Evolutionary conservation across 2,329 filamentous ascomycete genomes (phyloP).

Genomic region (Pseudocercospora musae): DNA sequence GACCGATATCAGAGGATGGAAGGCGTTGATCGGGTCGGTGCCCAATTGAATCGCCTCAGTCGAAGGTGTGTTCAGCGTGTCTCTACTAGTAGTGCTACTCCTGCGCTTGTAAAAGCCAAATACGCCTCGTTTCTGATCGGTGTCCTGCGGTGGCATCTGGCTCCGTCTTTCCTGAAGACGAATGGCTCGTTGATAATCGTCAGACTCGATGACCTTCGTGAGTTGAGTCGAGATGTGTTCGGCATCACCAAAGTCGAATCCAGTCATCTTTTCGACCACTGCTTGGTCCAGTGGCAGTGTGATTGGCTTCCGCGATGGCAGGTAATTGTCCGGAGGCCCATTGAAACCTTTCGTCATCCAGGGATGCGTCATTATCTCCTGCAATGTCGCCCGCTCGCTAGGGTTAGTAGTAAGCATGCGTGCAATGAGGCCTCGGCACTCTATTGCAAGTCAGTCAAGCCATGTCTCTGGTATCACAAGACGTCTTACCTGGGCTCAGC

Average conservation of each 20-base stretch:
- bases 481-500: conserved; percentile 73
- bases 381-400: conserved; percentile 75
- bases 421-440: conserved; percentile 89
- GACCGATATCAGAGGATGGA: conserved; percentile 84
- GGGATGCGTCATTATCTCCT: conserved; percentile 89
- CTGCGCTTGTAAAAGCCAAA: conserved; percentile 97
- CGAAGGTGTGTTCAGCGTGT: conserved; percentile 80
- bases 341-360: conserved; percentile 95
- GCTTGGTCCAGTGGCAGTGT: conserved; percentile 76
- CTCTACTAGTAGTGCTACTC: conserved; percentile 83
- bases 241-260: conserved; percentile 90
- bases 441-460: conserved; percentile 47
- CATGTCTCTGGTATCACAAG: not conserved
- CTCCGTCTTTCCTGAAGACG: conserved; percentile 66
- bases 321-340: conserved; percentile 80
- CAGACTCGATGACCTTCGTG: conserved; percentile 81
- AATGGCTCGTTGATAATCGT: conserved; percentile 88
- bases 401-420: conserved; percentile 96
- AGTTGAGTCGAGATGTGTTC: conserved; percentile 81
- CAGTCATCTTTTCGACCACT: conserved; percentile 90
- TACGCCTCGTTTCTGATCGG: conserved; percentile 88
- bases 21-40: conserved; percentile 86
- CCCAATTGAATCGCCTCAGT: conserved; percentile 79
- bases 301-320: conserved; percentile 81
- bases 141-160: conserved; percentile 54